Base-by-base conservation (phyloP, 2,329 filamentous ascomycete genomes). In the Colletotrichum tabaci region DNA sequence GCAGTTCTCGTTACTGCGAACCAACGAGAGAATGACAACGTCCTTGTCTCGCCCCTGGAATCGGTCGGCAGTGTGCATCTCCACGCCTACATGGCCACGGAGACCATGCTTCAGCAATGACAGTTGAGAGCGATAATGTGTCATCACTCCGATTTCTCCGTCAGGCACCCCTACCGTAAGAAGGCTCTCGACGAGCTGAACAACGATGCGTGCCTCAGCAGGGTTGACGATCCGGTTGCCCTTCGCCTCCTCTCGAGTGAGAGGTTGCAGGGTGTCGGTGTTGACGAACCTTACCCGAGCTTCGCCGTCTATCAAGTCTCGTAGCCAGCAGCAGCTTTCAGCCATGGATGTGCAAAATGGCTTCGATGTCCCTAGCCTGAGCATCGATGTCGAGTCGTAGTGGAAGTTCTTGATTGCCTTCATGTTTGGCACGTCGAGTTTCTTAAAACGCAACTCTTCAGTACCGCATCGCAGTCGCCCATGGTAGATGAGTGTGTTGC, bases 21-120 rank as follows among this genome's bases (percentile, higher is more conserved):
- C 96, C 40, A 97, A 91, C 66, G 91, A 94, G 10, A 99, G 88
- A 16, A 99, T 90, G 0, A 98, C 89, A 3, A 97, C 92, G 78
- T 98, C 95, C 80, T 99, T 99, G 82, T 99, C 96, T 12, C 96
- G 90, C 8, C 96, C 96, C 80, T 99, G 96, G 81, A 98, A 99
- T 55, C 96, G 94, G 82, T 99, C 96, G 3, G 96, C 95, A 0
- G 96, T 98, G 82, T 99, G 95, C 88, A 98, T 95, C 82, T 99
- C 96, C 1, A 99, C 91, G 2, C 89, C 88, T 0, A 86, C 68
- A 75, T 87, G 82, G 52, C 83, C 85, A 42, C 90, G 89, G 44
- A 98, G 88, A 13, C 87, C 87, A 72, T 95, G 90, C 74, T 94
- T 93, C 1, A 99, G 87, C 2, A 98, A 85, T 0, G 94, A 91